phyloP scores from a whole-genome alignment of 306 rosid genomes.

The Quercus parvula region DNA sequence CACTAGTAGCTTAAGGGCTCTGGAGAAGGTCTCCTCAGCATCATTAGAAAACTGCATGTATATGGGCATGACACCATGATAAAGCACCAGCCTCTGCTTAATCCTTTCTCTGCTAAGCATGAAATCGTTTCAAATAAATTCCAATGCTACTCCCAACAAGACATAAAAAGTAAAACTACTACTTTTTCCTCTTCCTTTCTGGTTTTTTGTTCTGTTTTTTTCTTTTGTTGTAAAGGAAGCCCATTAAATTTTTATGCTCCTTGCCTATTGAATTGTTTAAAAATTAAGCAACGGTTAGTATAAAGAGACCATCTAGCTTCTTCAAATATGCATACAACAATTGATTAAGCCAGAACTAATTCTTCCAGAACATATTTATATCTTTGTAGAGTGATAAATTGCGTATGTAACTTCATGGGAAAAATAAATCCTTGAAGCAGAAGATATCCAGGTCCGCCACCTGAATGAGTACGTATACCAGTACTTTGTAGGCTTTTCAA shows the following conservation, averaged over 20 bases:
- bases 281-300: neutral
- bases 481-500: no score
- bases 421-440: neutral
- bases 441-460: neutral
- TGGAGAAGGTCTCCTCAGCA: constrained; percentile 79
- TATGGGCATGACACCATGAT: constrained; percentile 77
- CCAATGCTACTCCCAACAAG: neutral
- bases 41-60: constrained; percentile 85
- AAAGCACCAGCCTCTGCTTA: constrained; percentile 77
- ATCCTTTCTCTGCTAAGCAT: constrained; percentile 60
- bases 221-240: no score
- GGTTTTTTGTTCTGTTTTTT: no score
- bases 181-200: no score
- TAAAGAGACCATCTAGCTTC: neutral
- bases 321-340: neutral
- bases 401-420: neutral
- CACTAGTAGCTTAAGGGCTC: constrained; percentile 75
- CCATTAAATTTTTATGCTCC: no score
- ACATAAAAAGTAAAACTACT: no score
- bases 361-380: neutral
- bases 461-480: neutral
- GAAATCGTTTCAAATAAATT: constrained; percentile 9
- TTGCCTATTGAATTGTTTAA: neutral
- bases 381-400: neutral
- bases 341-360: neutral